Base-by-base conservation (phyloP, 306 rosid genomes). In the Quercus parvula region DNA sequence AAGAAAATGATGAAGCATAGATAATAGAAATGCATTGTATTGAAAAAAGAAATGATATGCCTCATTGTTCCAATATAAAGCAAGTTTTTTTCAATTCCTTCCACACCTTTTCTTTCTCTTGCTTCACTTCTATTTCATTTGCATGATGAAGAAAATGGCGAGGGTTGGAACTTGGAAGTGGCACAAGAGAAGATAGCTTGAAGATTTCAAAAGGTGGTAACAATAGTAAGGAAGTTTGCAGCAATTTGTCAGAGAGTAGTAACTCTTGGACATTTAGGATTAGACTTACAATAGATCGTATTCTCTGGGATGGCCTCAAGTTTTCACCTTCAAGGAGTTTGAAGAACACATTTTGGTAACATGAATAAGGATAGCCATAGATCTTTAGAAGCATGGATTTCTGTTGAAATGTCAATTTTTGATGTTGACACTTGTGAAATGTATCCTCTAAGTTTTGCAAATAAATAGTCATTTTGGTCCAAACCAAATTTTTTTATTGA, bases 291-390 rank as follows among this genome's bases (percentile, higher is more conserved):
- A 71, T 62, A 0, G 86, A 82, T 78, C n/a, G n/a, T n/a, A n/a
- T n/a, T n/a, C n/a, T n/a, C n/a, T 86, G 86, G 88, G 86, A 87
- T 30, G 73, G 87, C 81, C 82, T 87, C 79, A 90, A 85, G 77
- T 71, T 90, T 52, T 73, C 73, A 13, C 81, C 82, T 19, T 64
- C 77, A 1, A 84, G 73, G 86, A 88, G 70, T 87, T 90, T 25
- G 90, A 87, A 78, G 90, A 82, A 28, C 7, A 5, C 17, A 18
- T 90, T 78, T 66, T 85, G 77, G 61, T 46, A 75, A 80, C 19
- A 79, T 88, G 86, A 86, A 81, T 41, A 86, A 80, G 64, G 75
- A 73, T 35, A 85, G 82, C 71, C 83, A 73, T 2, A 31, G 74
- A 56, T 74, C 78, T 46, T 51, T 88, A 67, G 79, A 85, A 1